phyloP scores from a whole-genome alignment of 2,329 filamentous ascomycete species.

The Claviceps humidiphila region DNA sequence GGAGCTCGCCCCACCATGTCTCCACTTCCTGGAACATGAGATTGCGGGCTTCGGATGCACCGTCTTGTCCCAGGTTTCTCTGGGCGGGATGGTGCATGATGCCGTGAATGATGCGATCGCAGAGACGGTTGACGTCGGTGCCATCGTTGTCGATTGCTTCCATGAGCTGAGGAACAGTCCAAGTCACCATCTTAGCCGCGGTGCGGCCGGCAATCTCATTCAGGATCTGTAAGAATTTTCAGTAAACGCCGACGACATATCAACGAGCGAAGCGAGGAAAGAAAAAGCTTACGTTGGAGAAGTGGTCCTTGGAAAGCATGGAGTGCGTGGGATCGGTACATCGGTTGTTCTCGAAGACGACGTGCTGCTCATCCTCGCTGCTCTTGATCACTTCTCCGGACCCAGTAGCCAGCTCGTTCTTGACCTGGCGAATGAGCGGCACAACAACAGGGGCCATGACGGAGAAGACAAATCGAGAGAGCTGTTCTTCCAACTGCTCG shows the following conservation, averaged over 20 bases:
- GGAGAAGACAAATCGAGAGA: constrained; percentile 84
- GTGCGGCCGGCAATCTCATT: constrained; percentile 81
- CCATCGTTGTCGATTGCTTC: constrained; percentile 70
- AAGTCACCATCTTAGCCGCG: constrained; percentile 64
- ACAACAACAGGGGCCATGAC: constrained; percentile 78
- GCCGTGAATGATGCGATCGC: constrained; percentile 66
- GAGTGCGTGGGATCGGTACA: constrained; percentile 80
- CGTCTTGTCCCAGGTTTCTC: constrained; percentile 55
- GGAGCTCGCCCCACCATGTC: constrained; percentile 68
- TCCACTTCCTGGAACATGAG: constrained; percentile 70
- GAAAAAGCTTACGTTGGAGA: constrained; percentile 52
- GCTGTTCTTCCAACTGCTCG: constrained; percentile 75
- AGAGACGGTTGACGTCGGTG: constrained; percentile 53
- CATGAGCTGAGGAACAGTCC: constrained; percentile 84
- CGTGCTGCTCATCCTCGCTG: constrained; percentile 69
- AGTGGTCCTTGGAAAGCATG: constrained; percentile 94
- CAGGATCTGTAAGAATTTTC: constrained; percentile 39
- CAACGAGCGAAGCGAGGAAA: background rate
- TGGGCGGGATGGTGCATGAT: constrained; percentile 84
- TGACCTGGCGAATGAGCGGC: constrained; percentile 76
- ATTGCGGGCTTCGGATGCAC: constrained; percentile 55
- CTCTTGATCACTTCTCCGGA: constrained; percentile 79
- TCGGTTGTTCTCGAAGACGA: constrained; percentile 71
- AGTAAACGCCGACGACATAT: background rate
- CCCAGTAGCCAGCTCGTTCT: constrained; percentile 72